These are phyloP conservation scores for Trichosanthes truncata DNA, from an alignment of 306 rosid genomes.

Conservation along the genomic window DNA sequence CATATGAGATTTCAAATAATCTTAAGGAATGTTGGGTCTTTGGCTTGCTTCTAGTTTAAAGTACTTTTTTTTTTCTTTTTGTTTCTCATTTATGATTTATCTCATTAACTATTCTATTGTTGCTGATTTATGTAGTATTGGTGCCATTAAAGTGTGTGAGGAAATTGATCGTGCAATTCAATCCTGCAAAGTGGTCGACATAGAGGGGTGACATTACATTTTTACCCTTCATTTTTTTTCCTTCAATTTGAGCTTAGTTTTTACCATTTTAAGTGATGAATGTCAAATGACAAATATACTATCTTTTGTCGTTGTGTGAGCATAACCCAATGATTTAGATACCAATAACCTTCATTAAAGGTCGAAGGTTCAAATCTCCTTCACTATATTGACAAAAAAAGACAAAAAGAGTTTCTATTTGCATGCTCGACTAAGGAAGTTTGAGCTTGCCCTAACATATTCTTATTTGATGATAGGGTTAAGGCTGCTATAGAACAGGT, in stretches of 20 bases:
- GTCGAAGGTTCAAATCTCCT: too few relatives aligned
- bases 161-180: background rate
- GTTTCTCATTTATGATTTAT: background rate
- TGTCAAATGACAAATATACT: too few relatives aligned
- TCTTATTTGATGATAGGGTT: background rate
- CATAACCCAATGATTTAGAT: too few relatives aligned
- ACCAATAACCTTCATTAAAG: too few relatives aligned
- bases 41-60: background rate
- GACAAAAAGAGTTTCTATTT: too few relatives aligned
- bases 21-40: too few relatives aligned
- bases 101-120: background rate
- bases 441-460: background rate
- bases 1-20: too few relatives aligned
- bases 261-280: too few relatives aligned
- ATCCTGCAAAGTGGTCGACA: background rate
- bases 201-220: background rate
- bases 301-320: too few relatives aligned
- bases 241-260: too few relatives aligned
- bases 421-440: too few relatives aligned
- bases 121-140: background rate
- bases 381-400: too few relatives aligned
- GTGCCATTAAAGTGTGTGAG: background rate
- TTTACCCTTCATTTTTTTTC: background rate
- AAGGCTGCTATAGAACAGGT: background rate
- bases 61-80: background rate